These are phyloP conservation scores for Hypoxylon trugodes DNA, from an alignment of 495 filamentous ascomycete genomes.

Conservation along the genomic window DNA sequence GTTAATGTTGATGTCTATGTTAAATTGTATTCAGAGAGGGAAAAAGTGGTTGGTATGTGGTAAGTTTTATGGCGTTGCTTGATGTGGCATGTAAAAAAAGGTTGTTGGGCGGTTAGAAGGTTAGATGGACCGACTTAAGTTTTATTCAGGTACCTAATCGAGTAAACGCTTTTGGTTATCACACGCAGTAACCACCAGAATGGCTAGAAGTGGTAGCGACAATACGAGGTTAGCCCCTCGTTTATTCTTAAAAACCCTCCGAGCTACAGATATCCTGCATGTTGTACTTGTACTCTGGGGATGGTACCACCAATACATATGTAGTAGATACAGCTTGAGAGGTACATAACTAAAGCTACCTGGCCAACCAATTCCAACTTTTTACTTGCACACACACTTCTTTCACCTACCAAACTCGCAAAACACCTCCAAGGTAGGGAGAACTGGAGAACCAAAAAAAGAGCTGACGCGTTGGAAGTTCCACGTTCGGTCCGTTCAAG, in stretches of 20 bases:
- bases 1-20: not conserved
- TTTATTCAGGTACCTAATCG: no score
- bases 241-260: no score
- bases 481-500: conserved; percentile 26
- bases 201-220: conserved; percentile 1
- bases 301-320: no score
- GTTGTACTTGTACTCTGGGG: no score
- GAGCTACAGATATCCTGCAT: no score
- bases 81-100: conserved; percentile 3
- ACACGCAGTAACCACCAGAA: conserved; percentile 1
- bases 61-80: conserved; percentile 1
- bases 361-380: not conserved
- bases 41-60: conserved; percentile 1
- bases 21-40: not conserved
- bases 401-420: no score
- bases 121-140: not conserved
- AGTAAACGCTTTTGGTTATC: conserved; percentile 10
- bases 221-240: no score
- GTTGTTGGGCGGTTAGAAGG: not conserved
- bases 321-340: no score
- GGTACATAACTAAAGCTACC: no score
- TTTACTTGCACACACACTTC: no score
- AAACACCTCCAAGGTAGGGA: conserved; percentile 3
- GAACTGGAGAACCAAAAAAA: conserved; percentile 18
- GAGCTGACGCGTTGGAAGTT: conserved; percentile 38